These are phyloP conservation scores for Lepidium sativum DNA, from an alignment of 345 rosid species.

Conservation along the genomic window DNA sequence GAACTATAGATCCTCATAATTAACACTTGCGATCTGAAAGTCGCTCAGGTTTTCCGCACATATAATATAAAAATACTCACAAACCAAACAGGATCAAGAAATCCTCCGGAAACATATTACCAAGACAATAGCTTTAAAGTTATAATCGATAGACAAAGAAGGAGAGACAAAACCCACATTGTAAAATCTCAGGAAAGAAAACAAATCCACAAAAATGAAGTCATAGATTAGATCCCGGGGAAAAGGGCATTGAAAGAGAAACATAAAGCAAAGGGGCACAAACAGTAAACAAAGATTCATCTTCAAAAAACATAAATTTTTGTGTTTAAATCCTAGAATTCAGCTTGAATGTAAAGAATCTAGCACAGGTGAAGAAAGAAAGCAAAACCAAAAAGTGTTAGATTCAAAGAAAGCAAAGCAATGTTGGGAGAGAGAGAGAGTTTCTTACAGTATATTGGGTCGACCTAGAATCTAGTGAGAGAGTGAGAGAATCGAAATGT, in stretches of 20 bases:
- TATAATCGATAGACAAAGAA: neutral
- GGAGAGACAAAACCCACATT: conserved; percentile 8
- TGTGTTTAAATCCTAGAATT: neutral
- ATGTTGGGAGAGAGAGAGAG: neutral
- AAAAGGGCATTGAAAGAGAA: no score
- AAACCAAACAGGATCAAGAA: neutral
- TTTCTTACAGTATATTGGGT: conserved; percentile 7
- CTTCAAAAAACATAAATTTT: neutral
- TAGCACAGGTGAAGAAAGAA: neutral
- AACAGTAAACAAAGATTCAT: neutral
- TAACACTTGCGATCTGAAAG: conserved; percentile 15
- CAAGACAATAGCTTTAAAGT: neutral
- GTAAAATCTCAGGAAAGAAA: neutral
- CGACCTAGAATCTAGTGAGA: neutral
- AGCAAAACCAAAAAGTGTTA: neutral
- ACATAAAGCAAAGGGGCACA: neutral
- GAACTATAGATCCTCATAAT: no score
- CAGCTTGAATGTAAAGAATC: neutral
- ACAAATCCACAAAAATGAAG: neutral
- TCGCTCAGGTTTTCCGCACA: neutral
- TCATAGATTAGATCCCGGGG: neutral
- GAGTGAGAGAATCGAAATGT: neutral
- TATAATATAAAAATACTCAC: neutral
- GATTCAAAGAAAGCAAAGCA: neutral
- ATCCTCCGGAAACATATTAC: neutral